Base-by-base conservation (phyloP, 352 stramenopile genomes). In the Blastocystis hominis region DNA sequence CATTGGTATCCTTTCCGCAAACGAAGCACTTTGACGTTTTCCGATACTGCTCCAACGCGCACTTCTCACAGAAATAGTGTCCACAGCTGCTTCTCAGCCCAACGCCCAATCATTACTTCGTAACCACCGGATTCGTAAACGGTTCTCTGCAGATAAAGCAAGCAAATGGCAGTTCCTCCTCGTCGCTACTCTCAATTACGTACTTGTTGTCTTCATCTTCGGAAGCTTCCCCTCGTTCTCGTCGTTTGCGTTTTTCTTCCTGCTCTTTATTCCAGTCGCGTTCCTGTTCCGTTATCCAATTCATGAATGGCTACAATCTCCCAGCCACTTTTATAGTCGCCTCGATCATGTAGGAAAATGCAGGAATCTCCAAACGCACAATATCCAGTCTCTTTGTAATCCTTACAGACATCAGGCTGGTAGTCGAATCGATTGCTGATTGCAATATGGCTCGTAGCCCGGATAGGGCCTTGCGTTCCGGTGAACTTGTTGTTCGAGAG, bases 331-430 rank as follows among this genome's bases (percentile, higher is more conserved):
- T 98, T 96, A 88, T 97, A 98, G 89, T 98, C 94, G 1, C 95
- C 93, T n/a, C 97, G 93, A 89, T 98, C 96, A 90, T 99, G 97
- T 36, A 99, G 91, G 91, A 98, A 99, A 88, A 98, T 98, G 89
- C 96, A 98, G 3, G 90, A 94, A 88, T 96, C 93, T 1, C 97
- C 97, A 89, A 97, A 98, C 55, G 96, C 95, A 88, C 96, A 99
- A 90, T 98, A 99, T 38, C 97, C 97, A 5, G 97, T 99, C 70
- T 98, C 95, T 87, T 98, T 98, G 92, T 98, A 99, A 90, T 99
- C 97, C 89, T 98, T 99, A 91, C 97, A 99, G 72, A 99, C 94
- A 88, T 98, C 86, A 42, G 88, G 75, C 55, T 97, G 92, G 90
- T 98, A 99, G 88, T 99, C 96, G 86, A 98, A 98, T 30, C 95